phyloP scores from a whole-genome alignment of 1,139 yeast species.

The Yamadazyma diddensiae region DNA sequence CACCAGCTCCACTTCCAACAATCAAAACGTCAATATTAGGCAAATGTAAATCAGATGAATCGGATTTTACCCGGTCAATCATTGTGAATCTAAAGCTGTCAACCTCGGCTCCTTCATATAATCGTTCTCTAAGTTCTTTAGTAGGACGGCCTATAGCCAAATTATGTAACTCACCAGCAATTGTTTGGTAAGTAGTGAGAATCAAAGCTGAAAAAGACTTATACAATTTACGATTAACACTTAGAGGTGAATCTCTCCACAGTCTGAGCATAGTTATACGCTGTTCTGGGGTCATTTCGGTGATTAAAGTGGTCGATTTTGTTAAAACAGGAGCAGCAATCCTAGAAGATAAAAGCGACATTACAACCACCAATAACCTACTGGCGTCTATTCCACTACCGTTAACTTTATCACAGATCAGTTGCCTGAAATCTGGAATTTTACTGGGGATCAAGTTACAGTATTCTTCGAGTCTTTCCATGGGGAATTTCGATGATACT shows the following conservation, averaged over 20 bases:
- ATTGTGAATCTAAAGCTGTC: slow-evolving; percentile 30
- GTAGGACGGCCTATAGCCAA: slow-evolving; percentile 36
- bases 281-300: slow-evolving; percentile 36
- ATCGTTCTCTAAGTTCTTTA: slow-evolving; percentile 25
- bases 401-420: slow-evolving; percentile 17
- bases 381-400: slow-evolving; percentile 17
- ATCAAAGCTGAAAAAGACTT: slow-evolving; percentile 24
- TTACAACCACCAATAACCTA: slow-evolving; percentile 23
- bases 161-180: slow-evolving; percentile 33
- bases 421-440: slow-evolving; percentile 25
- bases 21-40: slow-evolving; percentile 45
- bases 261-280: slow-evolving; percentile 26
- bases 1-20: slow-evolving; percentile 59
- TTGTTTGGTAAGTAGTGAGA: slow-evolving; percentile 20
- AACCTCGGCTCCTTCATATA: slow-evolving; percentile 27
- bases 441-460: slow-evolving; percentile 30
- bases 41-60: slow-evolving; percentile 31
- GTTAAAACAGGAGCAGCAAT: slow-evolving; percentile 37
- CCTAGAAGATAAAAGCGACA: slow-evolving; percentile 28
- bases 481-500: slow-evolving; percentile 26
- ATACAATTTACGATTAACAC: slow-evolving; percentile 28
- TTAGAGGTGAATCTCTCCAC: slow-evolving; percentile 41
- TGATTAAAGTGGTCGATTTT: slow-evolving; percentile 29
- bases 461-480: slow-evolving; percentile 32
- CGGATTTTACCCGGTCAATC: slow-evolving; percentile 29